Conservation (phyloP, 176 grass and related monocot genomes). For the Carex myosuroides region DNA sequence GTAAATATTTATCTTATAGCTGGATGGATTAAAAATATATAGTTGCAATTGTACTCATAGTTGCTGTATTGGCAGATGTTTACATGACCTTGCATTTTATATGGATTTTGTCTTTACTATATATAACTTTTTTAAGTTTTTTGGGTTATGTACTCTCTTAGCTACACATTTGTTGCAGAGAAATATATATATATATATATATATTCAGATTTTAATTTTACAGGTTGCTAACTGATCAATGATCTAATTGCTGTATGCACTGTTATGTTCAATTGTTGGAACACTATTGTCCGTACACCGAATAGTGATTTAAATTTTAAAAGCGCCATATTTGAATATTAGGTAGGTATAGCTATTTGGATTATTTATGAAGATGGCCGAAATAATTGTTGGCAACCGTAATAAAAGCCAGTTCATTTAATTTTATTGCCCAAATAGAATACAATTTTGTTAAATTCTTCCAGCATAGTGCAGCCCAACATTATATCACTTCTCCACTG, state of each 20-base stretch:
- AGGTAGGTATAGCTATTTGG: neutral
- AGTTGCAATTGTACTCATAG: neutral
- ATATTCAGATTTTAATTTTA: neutral
- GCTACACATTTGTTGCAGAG: neutral
- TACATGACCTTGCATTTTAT: neutral
- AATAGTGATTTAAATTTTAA: neutral
- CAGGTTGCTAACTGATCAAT: neutral
- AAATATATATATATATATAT: neutral
- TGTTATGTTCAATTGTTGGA: neutral
- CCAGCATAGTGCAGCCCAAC: neutral
- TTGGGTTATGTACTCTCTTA: neutral
- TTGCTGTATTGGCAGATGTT: neutral
- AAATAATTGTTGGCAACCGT: conserved; percentile 17
- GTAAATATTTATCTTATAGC: neutral
- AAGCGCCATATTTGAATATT: neutral
- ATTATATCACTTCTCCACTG: neutral
- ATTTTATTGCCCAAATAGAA: neutral
- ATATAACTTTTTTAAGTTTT: neutral
- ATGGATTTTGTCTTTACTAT: neutral
- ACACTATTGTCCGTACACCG: neutral
- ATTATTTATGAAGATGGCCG: conserved; percentile 12
- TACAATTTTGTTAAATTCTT: conserved; percentile 3
- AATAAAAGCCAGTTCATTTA: conserved; percentile 6
- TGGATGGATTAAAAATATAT: neutral
- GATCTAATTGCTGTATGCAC: neutral